Conservation (phyloP, 2,329 filamentous ascomycete species). For the Ophiostoma angusticollis region DNA sequence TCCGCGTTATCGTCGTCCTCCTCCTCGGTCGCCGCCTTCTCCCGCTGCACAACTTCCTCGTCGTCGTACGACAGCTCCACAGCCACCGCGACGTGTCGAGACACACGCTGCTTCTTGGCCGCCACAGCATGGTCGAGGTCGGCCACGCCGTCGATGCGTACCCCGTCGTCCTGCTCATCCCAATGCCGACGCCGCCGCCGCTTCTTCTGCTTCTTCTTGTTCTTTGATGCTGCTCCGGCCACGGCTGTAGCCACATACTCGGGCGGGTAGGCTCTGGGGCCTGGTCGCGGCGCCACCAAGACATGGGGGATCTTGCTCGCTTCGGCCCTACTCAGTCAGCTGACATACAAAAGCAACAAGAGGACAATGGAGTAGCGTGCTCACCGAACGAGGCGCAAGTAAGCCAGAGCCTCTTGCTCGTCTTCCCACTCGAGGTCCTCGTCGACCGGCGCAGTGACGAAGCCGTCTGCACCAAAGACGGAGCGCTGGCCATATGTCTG, state of each 20-base stretch:
- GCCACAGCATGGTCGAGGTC: background rate
- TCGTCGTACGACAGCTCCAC: constrained; percentile 21
- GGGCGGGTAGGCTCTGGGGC: constrained; percentile 27
- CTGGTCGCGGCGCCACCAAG: constrained; percentile 48
- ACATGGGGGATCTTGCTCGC: constrained; percentile 61
- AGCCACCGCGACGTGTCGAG: constrained; percentile 7
- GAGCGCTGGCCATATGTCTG: constrained; percentile 58
- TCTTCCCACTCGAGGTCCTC: constrained; percentile 56
- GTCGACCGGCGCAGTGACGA: constrained; percentile 30
- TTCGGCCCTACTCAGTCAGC: constrained; percentile 47
- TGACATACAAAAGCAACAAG: constrained; percentile 36
- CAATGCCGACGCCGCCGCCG: constrained; percentile 12
- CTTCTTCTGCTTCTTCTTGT: constrained; percentile 1
- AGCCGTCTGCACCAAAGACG: constrained; percentile 53
- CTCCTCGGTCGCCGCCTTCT: no score
- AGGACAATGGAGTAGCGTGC: constrained; percentile 14
- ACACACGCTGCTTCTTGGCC: constrained; percentile 6
- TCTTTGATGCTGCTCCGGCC: background rate
- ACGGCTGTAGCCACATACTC: constrained; percentile 21
- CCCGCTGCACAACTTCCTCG: no score
- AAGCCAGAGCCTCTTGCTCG: constrained; percentile 54
- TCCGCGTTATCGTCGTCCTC: constrained; percentile 18
- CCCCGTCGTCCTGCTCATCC: constrained; percentile 13
- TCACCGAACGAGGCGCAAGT: constrained; percentile 60
- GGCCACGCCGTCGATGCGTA: background rate